Evolutionary conservation across 2,329 filamentous ascomycete genomes (phyloP), one percentile per base, ranked within the genome.

Genomic region (Emergomyces orientalis): DNA sequence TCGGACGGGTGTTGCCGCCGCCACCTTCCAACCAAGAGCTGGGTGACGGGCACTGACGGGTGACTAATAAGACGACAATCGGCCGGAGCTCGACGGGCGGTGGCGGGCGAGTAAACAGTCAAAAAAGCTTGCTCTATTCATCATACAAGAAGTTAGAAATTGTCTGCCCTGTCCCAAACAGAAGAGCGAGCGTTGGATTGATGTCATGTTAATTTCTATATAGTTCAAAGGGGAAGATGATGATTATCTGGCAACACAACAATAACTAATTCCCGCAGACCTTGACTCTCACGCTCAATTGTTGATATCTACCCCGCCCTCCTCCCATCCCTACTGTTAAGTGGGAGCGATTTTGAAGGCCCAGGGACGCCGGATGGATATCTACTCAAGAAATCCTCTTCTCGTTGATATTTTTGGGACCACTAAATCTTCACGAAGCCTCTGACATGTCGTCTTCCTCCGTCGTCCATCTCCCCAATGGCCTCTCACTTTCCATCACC

Each of bases 181-280:
- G 69, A 84, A 88, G 45, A 84, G 90, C 59, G 80, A 97, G 19
- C 72, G 73, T 45, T 84, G 84, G 9, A 85, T 89, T 0, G 90
- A 94, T 69, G 88, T 89, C 11, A 88, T 97, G 45, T 94, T 96
- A 77, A 93, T 90, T 77, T 96, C 90, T 67, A 6, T n/a, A n/a
- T n/a, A 17, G 39, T 17, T 43, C 5, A 17, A 43, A 43, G 3
- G 13, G 39, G 14, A 43, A 43, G 39, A 43, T 43, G 39, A 14
- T 43, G 17, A 17, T 17, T 43, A 5, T 43, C 39, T 43, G 4
- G 14, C 39, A 43, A 43, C n/a, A n/a, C n/a, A 14, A 41, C 17
- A 19, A 43, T 3, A 19, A 43, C 6, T 97, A 1, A 97, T 97
- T 71, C 88, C 92, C 0, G 3, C 39, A 6, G 43, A 3, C 43